Evolutionary conservation across 192 early-diverging fungal genomes (phyloP), one percentile per base, ranked within the genome.

Genomic region (Coemansia sp.): DNA sequence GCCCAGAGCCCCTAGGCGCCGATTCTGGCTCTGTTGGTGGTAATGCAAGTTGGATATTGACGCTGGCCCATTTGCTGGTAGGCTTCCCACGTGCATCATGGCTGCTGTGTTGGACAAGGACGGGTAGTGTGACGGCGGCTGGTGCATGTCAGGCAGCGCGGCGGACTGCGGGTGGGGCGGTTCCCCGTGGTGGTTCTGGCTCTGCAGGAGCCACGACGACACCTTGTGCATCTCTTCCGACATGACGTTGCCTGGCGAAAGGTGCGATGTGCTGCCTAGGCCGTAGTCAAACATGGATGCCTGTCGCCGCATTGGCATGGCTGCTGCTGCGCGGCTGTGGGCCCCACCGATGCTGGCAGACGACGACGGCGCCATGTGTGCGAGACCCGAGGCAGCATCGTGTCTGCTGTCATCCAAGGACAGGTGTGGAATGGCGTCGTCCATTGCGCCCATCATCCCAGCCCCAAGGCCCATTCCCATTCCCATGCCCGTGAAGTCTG

Each of bases 381-480:
- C 33, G 35, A 73, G 45, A 0, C 66, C 63, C 23, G 59, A 61
- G 7, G 67, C 55, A 4, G 69, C 40, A 20, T 69, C 73, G 48
- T 69, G 41, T 15, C 64, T 15, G 32, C 23, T 19, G 6, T 71
- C 75, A 50, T 74, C 79, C 13, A 82, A 64, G 14, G 79, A 76
- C n/a, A 82, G 35, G 60, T 76, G 75, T 9, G 79, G 79, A 9
- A 82, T 74, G n/a, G 59, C 48, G 22, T 82, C 79, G 65, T 82
- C 79, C 71, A 82, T 76, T 13, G 70, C 63, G 42, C 74, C 63
- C 65, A 82, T 73, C 67, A 82, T 71, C 14, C 79, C 75, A 19
- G 79, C 79, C 25, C 79, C 79, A 11, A 82, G 40, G 0, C 79
- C 79, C 73, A 81, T 81, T 49, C 78, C 73, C 65, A 73, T 66